Percentiles rank a stretch among this genome's conserved stretches.
phyloP scores from a whole-genome alignment of 2,329 filamentous ascomycete species.

The Aspergillus pseudotamarii region DNA sequence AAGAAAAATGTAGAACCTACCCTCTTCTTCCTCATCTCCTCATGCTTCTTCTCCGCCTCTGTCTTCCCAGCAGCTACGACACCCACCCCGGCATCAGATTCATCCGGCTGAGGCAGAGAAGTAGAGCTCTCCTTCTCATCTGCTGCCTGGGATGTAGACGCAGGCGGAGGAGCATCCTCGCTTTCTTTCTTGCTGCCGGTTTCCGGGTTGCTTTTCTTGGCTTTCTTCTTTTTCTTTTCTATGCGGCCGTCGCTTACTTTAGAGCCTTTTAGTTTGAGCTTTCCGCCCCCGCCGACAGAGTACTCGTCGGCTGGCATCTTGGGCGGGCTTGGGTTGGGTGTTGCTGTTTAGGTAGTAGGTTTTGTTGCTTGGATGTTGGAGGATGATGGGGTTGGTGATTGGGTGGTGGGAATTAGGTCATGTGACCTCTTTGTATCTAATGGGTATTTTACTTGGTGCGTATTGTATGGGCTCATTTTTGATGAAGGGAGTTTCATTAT shows the following conservation, averaged over 20 bases:
- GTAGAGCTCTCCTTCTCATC: conserved; percentile 20
- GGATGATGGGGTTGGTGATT: background rate
- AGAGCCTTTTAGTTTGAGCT: conserved; percentile 81
- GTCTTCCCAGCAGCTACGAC: conserved; percentile 65
- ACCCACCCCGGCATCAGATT: conserved; percentile 26
- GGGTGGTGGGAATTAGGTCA: conserved; percentile 11
- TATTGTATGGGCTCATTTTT: too few relatives aligned
- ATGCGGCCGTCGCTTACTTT: conserved; percentile 58
- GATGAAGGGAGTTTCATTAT: background rate
- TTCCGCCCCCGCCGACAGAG: conserved; percentile 66
- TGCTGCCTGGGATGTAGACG: background rate
- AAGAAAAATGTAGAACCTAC: conserved; percentile 53
- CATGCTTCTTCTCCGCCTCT: conserved; percentile 77
- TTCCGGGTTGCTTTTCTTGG: conserved; percentile 32
- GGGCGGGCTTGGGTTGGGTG: background rate
- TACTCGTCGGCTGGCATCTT: conserved; percentile 65
- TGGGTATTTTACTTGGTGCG: background rate
- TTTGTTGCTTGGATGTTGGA: background rate
- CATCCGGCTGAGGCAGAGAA: conserved; percentile 9
- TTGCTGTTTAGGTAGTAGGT: background rate
- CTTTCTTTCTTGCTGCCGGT: background rate
- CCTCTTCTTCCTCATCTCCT: conserved; percentile 79
- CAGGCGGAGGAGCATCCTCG: background rate
- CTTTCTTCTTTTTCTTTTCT: conserved; percentile 54
- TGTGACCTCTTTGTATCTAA: conserved; percentile 10